Conservation (phyloP, 805 yeast species). For the Yarrowia divulgata region DNA sequence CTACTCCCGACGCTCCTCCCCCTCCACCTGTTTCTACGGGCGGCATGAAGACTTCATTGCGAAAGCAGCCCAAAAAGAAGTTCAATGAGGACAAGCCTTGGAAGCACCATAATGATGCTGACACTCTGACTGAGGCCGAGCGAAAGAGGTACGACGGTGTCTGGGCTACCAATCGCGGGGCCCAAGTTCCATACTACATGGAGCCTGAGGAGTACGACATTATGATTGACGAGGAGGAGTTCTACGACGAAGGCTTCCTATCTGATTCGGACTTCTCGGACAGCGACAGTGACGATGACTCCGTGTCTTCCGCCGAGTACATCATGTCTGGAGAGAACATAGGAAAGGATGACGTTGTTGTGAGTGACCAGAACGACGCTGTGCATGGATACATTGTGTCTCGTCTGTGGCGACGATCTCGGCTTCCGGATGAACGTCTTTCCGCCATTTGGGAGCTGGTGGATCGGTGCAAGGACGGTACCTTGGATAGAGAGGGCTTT, state of each 20-base stretch:
- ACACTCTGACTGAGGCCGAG: conserved; percentile 60
- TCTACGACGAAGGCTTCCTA: conserved; percentile 42
- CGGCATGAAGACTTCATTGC: conserved; percentile 46
- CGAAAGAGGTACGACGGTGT: conserved; percentile 90
- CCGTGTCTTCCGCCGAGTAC: conserved; percentile 42
- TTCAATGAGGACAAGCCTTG: conserved; percentile 93
- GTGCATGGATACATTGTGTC: conserved; percentile 72
- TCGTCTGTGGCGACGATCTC: conserved; percentile 81
- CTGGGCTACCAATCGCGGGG: conserved; percentile 88
- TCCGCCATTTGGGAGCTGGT: conserved; percentile 75
- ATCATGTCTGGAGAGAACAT: conserved; percentile 34
- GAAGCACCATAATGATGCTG: conserved; percentile 78
- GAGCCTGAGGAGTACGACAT: conserved; percentile 32
- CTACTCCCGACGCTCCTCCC: conserved; percentile 21
- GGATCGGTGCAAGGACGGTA: conserved; percentile 63
- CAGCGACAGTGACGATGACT: conserved; percentile 44
- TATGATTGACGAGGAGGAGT: conserved; percentile 42
- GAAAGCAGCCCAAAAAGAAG: conserved; percentile 53
- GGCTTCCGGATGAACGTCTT: conserved; percentile 67
- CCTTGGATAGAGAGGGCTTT: conserved; percentile 79
- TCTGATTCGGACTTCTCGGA: conserved; percentile 43
- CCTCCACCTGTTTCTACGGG: conserved; percentile 20
- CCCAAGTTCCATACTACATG: conserved; percentile 43
- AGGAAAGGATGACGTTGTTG: conserved; percentile 44
- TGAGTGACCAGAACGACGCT: conserved; percentile 50